Evolutionary conservation across 768 basidiomycete genomes (phyloP), one percentile per base, ranked within the genome.

Genomic region (Floccularia luteovirens): DNA sequence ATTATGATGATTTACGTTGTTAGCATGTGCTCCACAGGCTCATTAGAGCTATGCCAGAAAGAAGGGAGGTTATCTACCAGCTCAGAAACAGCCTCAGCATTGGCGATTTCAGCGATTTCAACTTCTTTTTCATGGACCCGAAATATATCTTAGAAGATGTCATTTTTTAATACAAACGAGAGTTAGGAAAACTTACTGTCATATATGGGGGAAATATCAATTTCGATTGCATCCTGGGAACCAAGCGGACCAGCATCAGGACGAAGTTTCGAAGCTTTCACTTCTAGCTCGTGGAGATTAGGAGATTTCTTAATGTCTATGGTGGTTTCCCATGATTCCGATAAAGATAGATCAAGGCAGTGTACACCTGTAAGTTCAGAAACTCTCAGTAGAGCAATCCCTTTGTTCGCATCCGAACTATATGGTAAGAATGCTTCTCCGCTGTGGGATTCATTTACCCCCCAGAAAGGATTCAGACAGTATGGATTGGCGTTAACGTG

Each of bases 21-120:
- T 19, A 87, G 48, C 46, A 82, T 61, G 38, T 75, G 62, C 27
- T 80, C 77, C 1, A 64, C 48, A 2, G 68, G 62, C 20, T 53
- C 57, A 41, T 77, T 72, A 2, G 58, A 44, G n/a, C 63, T 61
- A 48, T 77, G 73, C 74, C 77, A 79, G 46, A 75, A 75, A 5
- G 59, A 58, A 0, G 77, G 69, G 44, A 86, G 67, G 27, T 55
- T 63, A 14, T 79, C 75, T 12, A 83, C 45, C 14, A 72, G 48
- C 24, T 77, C 66, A 43, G 74, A 63, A 5, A 74, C 62, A 1
- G 57, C 55, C 33, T 66, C 59, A 3, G 53, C 57, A 31, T 70
- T 58, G 33, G 66, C 57, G 31, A 66, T 63, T 25, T 62, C 52
- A 24, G 46, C 42, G 24, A 52, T 43, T 31, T 51, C 51, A n/a